These are phyloP conservation scores for Pleurotus tuoliensis DNA, from an alignment of 768 basidiomycete species.

Conservation along the genomic window DNA sequence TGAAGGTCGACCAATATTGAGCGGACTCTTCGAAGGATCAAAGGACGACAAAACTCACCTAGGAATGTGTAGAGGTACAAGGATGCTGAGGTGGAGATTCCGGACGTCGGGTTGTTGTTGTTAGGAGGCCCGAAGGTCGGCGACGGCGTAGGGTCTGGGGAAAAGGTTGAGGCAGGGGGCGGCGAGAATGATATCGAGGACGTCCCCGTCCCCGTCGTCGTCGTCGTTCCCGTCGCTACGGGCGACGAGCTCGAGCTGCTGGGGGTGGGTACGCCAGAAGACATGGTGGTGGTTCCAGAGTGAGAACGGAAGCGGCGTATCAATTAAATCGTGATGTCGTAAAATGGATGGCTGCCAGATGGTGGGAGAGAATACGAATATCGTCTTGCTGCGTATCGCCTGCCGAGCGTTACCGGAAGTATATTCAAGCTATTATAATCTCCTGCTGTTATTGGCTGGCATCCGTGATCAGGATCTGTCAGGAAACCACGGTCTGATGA, in stretches of 20 bases:
- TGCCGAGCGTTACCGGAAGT: too few species aligned
- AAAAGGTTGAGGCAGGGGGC: not conserved
- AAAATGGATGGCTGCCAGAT: too few species aligned
- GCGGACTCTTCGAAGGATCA: not conserved
- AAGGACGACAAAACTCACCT: not conserved
- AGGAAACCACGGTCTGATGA: too few species aligned
- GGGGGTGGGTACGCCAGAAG: not conserved
- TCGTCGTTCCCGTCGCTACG: not conserved
- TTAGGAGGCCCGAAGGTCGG: not conserved
- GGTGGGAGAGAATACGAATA: too few species aligned
- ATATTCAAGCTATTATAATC: too few species aligned
- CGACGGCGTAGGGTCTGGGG: not conserved
- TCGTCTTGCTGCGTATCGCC: too few species aligned
- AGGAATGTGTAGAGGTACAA: constrained; percentile 6
- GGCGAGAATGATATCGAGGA: not conserved
- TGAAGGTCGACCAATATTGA: constrained; percentile 28
- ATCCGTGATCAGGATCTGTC: too few species aligned
- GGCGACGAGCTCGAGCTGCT: not conserved
- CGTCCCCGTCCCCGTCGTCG: not conserved
- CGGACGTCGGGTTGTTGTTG: not conserved
- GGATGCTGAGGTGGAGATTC: constrained; percentile 3
- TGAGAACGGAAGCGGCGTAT: too few species aligned
- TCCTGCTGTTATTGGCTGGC: too few species aligned
- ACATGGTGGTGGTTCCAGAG: not conserved
- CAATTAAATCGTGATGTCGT: too few species aligned